Evolutionary conservation across 2,329 filamentous ascomycete species (phyloP), one percentile per base, ranked within the genome.

Genomic region (Cadophora sp.): DNA sequence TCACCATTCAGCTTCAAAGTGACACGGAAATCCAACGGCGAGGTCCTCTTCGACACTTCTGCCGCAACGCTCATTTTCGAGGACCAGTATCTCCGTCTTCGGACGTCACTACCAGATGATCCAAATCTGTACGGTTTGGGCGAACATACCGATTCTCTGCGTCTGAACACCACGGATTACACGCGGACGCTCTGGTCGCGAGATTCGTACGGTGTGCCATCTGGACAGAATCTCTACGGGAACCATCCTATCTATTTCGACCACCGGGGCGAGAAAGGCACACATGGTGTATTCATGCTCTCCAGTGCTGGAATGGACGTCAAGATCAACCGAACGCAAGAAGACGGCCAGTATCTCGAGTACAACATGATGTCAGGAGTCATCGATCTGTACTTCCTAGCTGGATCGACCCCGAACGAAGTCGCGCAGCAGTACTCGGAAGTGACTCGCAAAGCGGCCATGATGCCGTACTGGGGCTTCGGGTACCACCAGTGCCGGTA

Each of bases 281-380:
- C 89, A 67, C 76, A 92, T 80, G 83, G 89, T 22, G 91, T 92
- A 2, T 90, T 92, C 75, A 80, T 93, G 30, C 79, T 91, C 70
- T 93, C 92, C 77, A 89, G 88, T 14, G 90, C 92, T 72, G 91
- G 87, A 36, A 94, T 94, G 89, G 91, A 94, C 67, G 83, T 94
- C 76, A 89, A 89, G 72, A 88, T 94, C 76, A 85, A 93, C 76
- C 85, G 87, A 69, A 86, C 85, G 1, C 79, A 81, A 4, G 78
- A 82, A 27, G 81, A 83, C 20, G 62, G 72, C 51, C 72, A 94
- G 75, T 93, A 89, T 66, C 84, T 96, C 5, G 91, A 94, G 78
- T 96, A 94, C 80, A 93, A 94, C 76, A 87, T 87, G 0, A 83
- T 95, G 0, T 92, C 92, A 6, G 92, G 93, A 13, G 84, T 94